These are phyloP conservation scores for Rhodotorula babjevae DNA, from an alignment of 768 basidiomycete genomes.

Conservation along the genomic window DNA sequence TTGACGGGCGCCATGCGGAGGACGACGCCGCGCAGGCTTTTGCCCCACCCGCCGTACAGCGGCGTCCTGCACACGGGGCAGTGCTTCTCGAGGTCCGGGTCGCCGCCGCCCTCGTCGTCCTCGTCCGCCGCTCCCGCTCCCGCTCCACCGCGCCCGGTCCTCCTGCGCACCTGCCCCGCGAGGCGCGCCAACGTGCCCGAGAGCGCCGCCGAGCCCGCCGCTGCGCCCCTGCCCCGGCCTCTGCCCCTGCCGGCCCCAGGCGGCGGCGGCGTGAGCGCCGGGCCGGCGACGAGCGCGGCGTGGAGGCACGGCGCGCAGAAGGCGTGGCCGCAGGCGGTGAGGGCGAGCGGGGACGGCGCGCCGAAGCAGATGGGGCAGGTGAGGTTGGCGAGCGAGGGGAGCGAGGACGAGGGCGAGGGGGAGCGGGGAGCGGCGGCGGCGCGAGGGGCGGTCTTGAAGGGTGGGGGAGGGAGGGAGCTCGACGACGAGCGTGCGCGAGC, in stretches of 20 bases:
- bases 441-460: neutral
- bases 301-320: constrained; percentile 40
- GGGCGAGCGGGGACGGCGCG: constrained; percentile 33
- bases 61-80: constrained; percentile 38
- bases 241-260: neutral
- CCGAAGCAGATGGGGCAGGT: constrained; percentile 40
- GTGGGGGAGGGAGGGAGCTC: neutral
- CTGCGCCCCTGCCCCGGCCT: neutral
- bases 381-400: constrained; percentile 27
- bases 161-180: neutral
- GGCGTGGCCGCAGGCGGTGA: constrained; percentile 37
- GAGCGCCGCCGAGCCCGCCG: neutral
- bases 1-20: constrained; percentile 33
- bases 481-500: neutral
- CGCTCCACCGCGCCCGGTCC: no score
- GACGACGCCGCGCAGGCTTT: constrained; percentile 29
- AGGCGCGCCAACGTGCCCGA: neutral
- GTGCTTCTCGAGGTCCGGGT: constrained; percentile 32
- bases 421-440: neutral
- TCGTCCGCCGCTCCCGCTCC: neutral
- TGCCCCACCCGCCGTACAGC: constrained; percentile 38
- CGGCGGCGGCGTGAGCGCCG: constrained; percentile 32
- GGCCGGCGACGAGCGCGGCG: constrained; percentile 34
- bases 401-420: neutral
- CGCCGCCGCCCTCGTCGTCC: constrained; percentile 15